Evolutionary conservation across 768 basidiomycete species (phyloP), one percentile per base, ranked within the genome.

Genomic region (Hemileccinum impolitum): DNA sequence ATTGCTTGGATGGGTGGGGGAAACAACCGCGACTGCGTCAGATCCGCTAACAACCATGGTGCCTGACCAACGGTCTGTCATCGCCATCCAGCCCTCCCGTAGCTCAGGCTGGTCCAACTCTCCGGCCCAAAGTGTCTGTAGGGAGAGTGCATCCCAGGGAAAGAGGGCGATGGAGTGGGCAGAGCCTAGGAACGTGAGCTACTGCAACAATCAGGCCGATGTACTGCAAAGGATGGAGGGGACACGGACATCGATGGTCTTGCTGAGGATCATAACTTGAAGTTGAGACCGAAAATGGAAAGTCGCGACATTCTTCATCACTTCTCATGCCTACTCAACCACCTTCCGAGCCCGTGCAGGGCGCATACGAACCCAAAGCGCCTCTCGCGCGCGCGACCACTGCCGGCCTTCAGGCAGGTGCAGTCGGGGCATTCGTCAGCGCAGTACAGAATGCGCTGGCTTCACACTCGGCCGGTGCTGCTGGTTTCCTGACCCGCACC

Each of bases 401-500:
- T 3, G 69, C 78, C 28, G 84, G 79, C 42, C 70, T 85, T n/a
- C 84, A 87, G 62, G 77, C 80, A 49, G 85, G 76, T 39, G 74
- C 71, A 35, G 76, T 87, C 45, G 86, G 86, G 18, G 75, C 82
- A 50, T 78, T 87, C 68, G 76, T 85, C 67, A 86, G 85, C 51
- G 71, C 81, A 30, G 75, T 81, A 44, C 90, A 91, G 71, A 94
- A 90, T 77, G 88, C 87, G 25, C 72, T 93, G 51, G 82, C 81
- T 38, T 77, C 72, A 55, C 93, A 91, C 70, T 78, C 81, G 35
- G 75, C 77, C 56, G 94, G 90, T 60, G 90, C 89, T 48, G 76
- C 84, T 70, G 94, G 94, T 58, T 82, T 96, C 68, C 64, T 94
- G 58, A 91, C 91, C 45, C 77, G 93, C 55, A 90, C 85, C 28